Evolutionary conservation across 208 protist species (phyloP), one percentile per base, ranked within the genome.

Genomic region (Wallacemonas sp.): DNA sequence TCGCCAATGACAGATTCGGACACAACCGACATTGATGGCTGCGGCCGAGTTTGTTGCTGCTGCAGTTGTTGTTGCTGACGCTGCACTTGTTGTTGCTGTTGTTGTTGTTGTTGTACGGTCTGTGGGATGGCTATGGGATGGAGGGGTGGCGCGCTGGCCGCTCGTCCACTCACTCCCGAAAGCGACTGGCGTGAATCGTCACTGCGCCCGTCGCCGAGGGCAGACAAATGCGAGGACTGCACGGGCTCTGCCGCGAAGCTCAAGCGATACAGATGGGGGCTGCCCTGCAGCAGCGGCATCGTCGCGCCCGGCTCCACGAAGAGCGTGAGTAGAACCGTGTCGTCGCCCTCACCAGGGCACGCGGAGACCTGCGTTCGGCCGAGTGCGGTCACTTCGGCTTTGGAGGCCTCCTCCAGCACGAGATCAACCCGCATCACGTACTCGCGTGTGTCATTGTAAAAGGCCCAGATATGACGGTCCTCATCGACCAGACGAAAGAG

Each of bases 401-500:
- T 29, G 38, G 88, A 67, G 16, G 65, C 62, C 27, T 90, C 86
- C 19, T 63, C 61, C 19, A 90, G 76, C 33, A 63, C 70, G 26
- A 90, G 11, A 6, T 61, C 33, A 23, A 61, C 78, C 39, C 34
- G 54, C 80, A 89, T 89, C 44, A 82, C 55, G 60, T 84, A 82
- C 17, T 78, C 65, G 0, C 29, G 14, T 12, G 83, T 89, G 68
- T 89, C 83, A 65, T 89, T 89, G 76, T 86, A 86, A 43, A 89
- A 89, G 60, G 47, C 64, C 80, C 83, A 89, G 17, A 17, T 49
- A 0, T 66, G 56, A 1, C 34, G 30, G n/a, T 47, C 65, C 41
- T 74, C 56, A 34, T 85, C 71, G 34, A 89, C 83, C n/a, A 89
- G 72, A 24, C 83, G 79, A 65, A 89, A 89, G 41, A 89, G 72